Base-by-base conservation (phyloP, 148 eudicot species). In the Amaranthus palmeri region DNA sequence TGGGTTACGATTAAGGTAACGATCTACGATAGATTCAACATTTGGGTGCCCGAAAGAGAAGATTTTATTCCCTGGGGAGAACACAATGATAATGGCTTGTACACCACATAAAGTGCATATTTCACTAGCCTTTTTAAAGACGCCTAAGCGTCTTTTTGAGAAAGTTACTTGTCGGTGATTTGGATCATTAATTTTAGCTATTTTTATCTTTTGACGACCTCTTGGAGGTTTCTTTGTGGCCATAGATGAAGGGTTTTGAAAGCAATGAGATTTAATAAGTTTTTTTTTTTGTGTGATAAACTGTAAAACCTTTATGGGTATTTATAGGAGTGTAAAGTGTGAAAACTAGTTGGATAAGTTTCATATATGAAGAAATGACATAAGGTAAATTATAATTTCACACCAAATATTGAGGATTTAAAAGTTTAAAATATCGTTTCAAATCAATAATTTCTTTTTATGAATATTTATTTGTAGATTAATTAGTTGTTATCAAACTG, bases 151-250 rank as follows among this genome's bases (percentile, higher is more conserved):
- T n/a, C 92, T 85, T 47, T 86, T 86, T 4, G 83, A 82, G 83
- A 88, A 88, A 7, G 92, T 84, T 40, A 86, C 92, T 62, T 86
- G 88, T 15, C 81, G 78, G 72, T 83, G 85, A 7, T 78, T 81
- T 4, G 86, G 83, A n/a, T 77, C 83, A 70, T 86, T 84, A 14
- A 88, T 88, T 72, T 78, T 84, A 4, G 81, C 81, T 49, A 88
- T 88, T 77, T 80, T 81, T 72, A 88, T 86, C 82, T 88, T 88
- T 69, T 83, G 87, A 6, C 92, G 81, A 55, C 92, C 89, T 68
- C 69, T 71, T 62, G 81, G 76, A 13, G 79, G 79, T 61, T 85
- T 85, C 78, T 79, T 85, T 46, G 86, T 25, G 1, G 36, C 36
- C 36, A 25, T 85, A 73, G 67, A 70, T 74, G 11, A 18, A 54